Conservation (phyloP, 192 early-diverging fungal genomes). For the Coemansia sp. region DNA sequence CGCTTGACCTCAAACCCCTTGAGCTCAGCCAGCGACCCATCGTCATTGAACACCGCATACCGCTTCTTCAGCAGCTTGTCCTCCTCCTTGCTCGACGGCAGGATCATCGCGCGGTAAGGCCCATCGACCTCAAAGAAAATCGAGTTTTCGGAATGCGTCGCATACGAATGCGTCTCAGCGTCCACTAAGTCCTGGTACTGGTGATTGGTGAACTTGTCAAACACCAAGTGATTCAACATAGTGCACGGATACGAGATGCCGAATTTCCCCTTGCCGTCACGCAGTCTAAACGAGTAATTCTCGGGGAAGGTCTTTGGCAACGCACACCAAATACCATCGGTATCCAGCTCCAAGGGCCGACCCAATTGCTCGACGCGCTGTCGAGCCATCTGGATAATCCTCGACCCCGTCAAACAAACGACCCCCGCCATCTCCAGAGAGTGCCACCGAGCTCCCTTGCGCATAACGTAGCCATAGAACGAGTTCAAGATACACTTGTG, state of each 20-base stretch:
- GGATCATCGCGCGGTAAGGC: constrained; percentile 96
- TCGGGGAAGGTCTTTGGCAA: constrained; percentile 91
- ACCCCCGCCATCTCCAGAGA: constrained; percentile 99
- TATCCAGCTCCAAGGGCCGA: constrained; percentile 93
- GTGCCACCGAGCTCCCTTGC: constrained; percentile 97
- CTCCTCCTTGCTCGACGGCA: constrained; percentile 91
- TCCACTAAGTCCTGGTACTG: constrained; percentile 89
- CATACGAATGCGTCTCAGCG: constrained; percentile 59
- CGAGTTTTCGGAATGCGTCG: constrained; percentile 80
- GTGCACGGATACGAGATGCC: constrained; percentile 95
- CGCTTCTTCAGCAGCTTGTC: constrained; percentile 97
- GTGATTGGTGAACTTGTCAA: constrained; percentile 94
- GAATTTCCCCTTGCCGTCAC: constrained; percentile 69
- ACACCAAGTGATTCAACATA: constrained; percentile 97
- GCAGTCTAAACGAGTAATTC: constrained; percentile 83
- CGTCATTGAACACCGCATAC: constrained; percentile 96
- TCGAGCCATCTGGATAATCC: constrained; percentile 96
- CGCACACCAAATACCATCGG: constrained; percentile 99
- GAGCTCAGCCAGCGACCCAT: constrained; percentile 91
- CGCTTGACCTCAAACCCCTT: constrained; percentile 99
- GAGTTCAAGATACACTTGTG: constrained; percentile 96
- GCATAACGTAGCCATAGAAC: constrained; percentile 99
- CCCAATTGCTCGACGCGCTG: constrained; percentile 90
- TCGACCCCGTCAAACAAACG: constrained; percentile 93
- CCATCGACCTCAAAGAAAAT: constrained; percentile 99